Evolutionary conservation across 805 yeast genomes (phyloP), one percentile per base, ranked within the genome.

Genomic region (Lachancea mirantina): DNA sequence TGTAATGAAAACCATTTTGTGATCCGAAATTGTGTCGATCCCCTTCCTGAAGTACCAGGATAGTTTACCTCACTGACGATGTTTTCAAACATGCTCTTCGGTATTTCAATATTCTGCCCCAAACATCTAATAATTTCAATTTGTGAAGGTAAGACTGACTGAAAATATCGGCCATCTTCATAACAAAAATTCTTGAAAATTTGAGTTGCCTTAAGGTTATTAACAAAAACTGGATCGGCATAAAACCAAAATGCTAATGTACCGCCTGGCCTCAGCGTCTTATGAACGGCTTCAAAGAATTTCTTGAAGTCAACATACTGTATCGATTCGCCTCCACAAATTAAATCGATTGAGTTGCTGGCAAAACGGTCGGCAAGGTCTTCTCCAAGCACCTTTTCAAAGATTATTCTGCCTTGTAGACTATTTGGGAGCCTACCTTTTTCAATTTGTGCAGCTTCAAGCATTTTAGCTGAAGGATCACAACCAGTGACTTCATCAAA

Each of bases 241-340:
- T 87, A 87, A 4, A 83, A 81, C 81, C 89, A 85, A 44, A 73
- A 72, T 0, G 85, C 80, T 29, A 87, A 50, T 0, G 87, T 78
- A 2, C 92, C 94, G 14, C 66, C 64, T 1, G 72, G 67, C 32
- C 68, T 70, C 38, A 84, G 61, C 9, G 74, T 59, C 4, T 72
- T 47, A 14, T 61, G 56, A 2, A 72, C 64, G 38, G 72, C 74
- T 4, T 54, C 46, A 50, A 74, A 76, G 50, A 77, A 78, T 18
- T 44, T 42, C 0, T 62, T 59, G 38, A 72, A 78, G 35, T 78
- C 67, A 36, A 84, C 71, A 95, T 95, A 87, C 57, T 87, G 96
- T n/a, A 71, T 74, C 38, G 87, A 80, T 51, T 87, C 87, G 0
- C 88, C 94, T n/a, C 78, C 82, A 2, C 85, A 70, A 9, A 84